phyloP scores from a whole-genome alignment of 2,329 filamentous ascomycete species.

The Mycosphaerella sp. region DNA sequence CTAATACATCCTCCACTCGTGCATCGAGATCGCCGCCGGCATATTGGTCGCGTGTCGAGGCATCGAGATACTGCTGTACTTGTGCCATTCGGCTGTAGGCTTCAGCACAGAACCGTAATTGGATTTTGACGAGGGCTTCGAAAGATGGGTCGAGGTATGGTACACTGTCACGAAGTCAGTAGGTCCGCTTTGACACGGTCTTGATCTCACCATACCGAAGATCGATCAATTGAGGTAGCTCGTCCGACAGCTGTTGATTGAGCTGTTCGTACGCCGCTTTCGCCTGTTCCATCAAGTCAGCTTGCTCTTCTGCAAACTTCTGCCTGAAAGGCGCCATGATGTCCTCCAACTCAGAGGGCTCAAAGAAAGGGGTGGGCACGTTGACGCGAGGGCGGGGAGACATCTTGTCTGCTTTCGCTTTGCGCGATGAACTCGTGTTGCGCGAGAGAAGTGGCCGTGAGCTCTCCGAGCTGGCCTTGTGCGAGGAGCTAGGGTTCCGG shows the following conservation, averaged over 20 bases:
- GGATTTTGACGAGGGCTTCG: slow-evolving; percentile 97
- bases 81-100: slow-evolving; percentile 98
- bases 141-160: slow-evolving; percentile 96
- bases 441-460: slow-evolving; percentile 1
- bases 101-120: slow-evolving; percentile 94
- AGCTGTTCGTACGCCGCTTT: slow-evolving; percentile 90
- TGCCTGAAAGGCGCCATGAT: slow-evolving; percentile 30
- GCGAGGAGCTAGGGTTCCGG: background rate
- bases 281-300: slow-evolving; percentile 44
- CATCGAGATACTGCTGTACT: slow-evolving; percentile 91
- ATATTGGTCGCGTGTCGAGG: slow-evolving; percentile 93
- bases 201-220: slow-evolving; percentile 49
- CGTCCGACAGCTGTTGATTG: slow-evolving; percentile 89
- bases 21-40: slow-evolving; percentile 87
- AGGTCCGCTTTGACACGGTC: background rate
- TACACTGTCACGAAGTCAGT: slow-evolving; percentile 44
- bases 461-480: slow-evolving; percentile 4
- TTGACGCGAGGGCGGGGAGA: background rate
- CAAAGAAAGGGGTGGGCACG: slow-evolving; percentile 27
- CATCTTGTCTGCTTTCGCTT: background rate
- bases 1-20: slow-evolving; percentile 87
- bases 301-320: slow-evolving; percentile 27
- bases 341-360: slow-evolving; percentile 32
- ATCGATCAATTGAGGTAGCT: slow-evolving; percentile 93
- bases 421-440: background rate